A percentile compares a stretch with the other conserved stretches of the same genome.
Evolutionary conservation across 73 alveolate species (phyloP).

Genomic region (Paramecium sexaurelia): DNA sequence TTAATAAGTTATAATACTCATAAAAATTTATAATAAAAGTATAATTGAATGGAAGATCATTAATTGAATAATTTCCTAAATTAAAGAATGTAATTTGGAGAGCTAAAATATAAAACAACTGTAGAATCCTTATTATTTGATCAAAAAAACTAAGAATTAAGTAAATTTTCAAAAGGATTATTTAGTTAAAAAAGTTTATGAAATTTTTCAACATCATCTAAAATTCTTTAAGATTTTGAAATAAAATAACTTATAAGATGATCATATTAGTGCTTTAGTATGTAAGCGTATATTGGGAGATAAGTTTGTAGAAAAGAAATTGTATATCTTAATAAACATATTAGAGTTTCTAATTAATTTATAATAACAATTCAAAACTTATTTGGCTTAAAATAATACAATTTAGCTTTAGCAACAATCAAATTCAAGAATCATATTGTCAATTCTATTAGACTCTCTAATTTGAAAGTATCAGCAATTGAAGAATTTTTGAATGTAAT

Average conservation of each 20-base stretch:
- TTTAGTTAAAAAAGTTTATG: not conserved
- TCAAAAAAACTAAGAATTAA: not conserved
- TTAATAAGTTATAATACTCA: too few species aligned
- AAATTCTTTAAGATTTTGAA: not conserved
- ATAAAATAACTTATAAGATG: not conserved
- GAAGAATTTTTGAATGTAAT: not conserved
- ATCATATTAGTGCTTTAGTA: not conserved
- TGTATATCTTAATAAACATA: not conserved
- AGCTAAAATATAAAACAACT: not conserved
- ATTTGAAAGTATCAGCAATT: not conserved
- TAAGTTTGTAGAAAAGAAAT: not conserved
- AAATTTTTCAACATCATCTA: not conserved
- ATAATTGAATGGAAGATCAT: not conserved
- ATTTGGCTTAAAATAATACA: not conserved
- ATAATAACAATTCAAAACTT: not conserved
- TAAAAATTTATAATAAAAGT: not conserved
- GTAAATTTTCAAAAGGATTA: not conserved
- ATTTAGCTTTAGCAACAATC: not conserved
- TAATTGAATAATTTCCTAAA: not conserved
- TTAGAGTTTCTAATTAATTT: not conserved
- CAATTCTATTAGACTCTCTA: not conserved
- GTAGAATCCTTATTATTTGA: slow-evolving; percentile 15
- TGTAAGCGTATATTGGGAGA: not conserved
- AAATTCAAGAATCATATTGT: not conserved
- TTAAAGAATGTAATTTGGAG: not conserved